Conservation (phyloP, 768 basidiomycete genomes). For the Russula vinacea region DNA sequence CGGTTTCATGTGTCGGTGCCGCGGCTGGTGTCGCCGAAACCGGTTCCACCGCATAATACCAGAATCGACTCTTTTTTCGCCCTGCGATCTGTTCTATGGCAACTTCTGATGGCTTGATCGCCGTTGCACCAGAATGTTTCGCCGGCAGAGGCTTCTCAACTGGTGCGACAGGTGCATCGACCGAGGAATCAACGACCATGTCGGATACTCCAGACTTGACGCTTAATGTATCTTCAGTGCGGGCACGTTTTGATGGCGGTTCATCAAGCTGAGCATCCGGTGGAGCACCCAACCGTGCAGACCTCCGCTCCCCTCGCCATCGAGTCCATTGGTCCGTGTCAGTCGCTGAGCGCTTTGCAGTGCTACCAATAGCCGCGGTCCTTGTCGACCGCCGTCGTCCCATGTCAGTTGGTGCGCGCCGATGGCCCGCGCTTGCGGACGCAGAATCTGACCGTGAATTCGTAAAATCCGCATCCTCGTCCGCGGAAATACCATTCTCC, state of each 20-base stretch:
- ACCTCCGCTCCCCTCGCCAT: constrained; percentile 77
- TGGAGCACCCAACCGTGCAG: constrained; percentile 58
- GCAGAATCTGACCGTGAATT: constrained; percentile 32
- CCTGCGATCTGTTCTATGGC: constrained; percentile 74
- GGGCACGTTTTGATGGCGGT: constrained; percentile 63
- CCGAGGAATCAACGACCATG: constrained; percentile 22
- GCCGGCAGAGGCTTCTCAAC: constrained; percentile 43
- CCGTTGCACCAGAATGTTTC: constrained; percentile 59
- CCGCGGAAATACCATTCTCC: constrained; percentile 43
- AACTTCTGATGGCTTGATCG: constrained; percentile 66
- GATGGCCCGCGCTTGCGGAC: constrained; percentile 14
- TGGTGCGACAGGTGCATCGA: constrained; percentile 25
- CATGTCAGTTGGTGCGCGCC: constrained; percentile 19
- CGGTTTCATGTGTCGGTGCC: neutral
- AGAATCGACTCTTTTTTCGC: constrained; percentile 83
- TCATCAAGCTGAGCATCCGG: constrained; percentile 51
- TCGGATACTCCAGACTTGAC: constrained; percentile 34
- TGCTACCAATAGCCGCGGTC: constrained; percentile 40
- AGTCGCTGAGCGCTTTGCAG: constrained; percentile 51
- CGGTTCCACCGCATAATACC: constrained; percentile 86
- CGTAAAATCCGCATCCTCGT: constrained; percentile 38
- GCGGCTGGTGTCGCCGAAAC: constrained; percentile 36
- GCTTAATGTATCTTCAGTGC: constrained; percentile 60
- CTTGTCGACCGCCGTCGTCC: constrained; percentile 45
- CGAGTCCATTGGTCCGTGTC: constrained; percentile 48